Evolutionary conservation across 768 basidiomycete species (phyloP), one percentile per base, ranked within the genome.

Genomic region (Jaapia argillacea): DNA sequence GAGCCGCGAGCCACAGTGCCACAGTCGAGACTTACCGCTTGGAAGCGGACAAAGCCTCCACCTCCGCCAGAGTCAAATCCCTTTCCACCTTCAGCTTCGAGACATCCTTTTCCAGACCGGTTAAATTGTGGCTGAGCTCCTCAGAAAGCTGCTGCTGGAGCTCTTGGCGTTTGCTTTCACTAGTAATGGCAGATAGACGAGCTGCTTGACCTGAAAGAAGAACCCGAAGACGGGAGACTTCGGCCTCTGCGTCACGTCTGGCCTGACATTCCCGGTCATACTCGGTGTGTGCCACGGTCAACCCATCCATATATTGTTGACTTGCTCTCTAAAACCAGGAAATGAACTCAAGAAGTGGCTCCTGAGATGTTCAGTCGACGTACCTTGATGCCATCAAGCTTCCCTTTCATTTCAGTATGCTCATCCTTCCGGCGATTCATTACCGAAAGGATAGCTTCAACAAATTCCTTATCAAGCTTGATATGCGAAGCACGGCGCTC

Each of bases 251-350:
- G 49, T 97, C 92, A 14, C 88, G 78, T 16, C 94, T 77, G 18
- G 82, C 79, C 45, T 85, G 81, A 26, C 92, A 71, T 61, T 98
- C 96, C 41, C 78, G 78, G 56, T 97, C 93, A 57, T 94, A 97
- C 57, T 98, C 96, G 35, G 84, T 82, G 52, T 92, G 87, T 2
- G 94, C 92, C 21, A 93, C 91, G 1, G 81, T 82, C 33, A 99
- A 68, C 33, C 96, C 96, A 48, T 92, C 85, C 44, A 92, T 86
- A 48, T 87, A 93, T 50, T 90, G 86, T 50, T 86, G 85, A 57
- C 90, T 96, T 39, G 86, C 80, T 40, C 94, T 72, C 94, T 99
- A 57, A 25, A 24, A 36, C n/a, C n/a, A n/a, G n/a, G n/a, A n/a
- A n/a, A n/a, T n/a, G n/a, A n/a, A 24, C 7, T 10, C 25, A 12